Percentiles rank a stretch among this genome's conserved stretches.
phyloP scores from a whole-genome alignment of 495 filamentous ascomycete species.

The Xylaria bambusicola region DNA sequence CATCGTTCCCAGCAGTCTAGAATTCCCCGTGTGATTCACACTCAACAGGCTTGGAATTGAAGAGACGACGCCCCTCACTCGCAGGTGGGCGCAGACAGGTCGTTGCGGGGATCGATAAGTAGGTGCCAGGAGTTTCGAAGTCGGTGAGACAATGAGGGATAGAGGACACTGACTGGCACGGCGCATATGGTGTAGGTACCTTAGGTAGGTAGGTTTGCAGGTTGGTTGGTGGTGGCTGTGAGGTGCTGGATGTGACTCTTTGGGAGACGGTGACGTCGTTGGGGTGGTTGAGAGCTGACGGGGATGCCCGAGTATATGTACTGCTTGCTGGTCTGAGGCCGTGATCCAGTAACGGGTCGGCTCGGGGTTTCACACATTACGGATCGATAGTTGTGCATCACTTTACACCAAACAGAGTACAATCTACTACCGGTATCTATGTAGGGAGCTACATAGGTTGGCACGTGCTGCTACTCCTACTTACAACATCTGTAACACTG shows the following conservation, averaged over 20 bases:
- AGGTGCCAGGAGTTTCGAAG: no score
- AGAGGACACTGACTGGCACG: neutral
- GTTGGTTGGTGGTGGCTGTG: slow-evolving; percentile 13
- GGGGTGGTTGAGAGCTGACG: slow-evolving; percentile 1
- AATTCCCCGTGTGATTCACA: neutral
- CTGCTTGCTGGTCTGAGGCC: slow-evolving; percentile 2
- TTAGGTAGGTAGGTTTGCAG: no score
- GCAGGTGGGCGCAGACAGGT: slow-evolving; percentile 12
- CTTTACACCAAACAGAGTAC: no score
- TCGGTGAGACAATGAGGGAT: slow-evolving; percentile 7
- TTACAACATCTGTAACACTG: no score
- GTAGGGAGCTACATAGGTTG: no score
- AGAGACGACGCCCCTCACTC: neutral
- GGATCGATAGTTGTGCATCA: no score
- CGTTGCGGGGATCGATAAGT: slow-evolving; percentile 5
- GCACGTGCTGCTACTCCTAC: no score
- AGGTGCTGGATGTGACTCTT: slow-evolving; percentile 1
- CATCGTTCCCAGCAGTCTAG: neutral
- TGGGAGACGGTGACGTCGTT: slow-evolving; percentile 6
- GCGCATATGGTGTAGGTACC: no score
- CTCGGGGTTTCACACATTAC: no score
- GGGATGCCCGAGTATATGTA: no score
- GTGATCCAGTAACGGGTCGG: neutral
- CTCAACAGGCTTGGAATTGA: neutral
- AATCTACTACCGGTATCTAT: no score